Percentiles rank a stretch among this genome's conserved stretches.
Conservation (phyloP, 805 yeast species). For the Cyberlindnera japonica region DNA sequence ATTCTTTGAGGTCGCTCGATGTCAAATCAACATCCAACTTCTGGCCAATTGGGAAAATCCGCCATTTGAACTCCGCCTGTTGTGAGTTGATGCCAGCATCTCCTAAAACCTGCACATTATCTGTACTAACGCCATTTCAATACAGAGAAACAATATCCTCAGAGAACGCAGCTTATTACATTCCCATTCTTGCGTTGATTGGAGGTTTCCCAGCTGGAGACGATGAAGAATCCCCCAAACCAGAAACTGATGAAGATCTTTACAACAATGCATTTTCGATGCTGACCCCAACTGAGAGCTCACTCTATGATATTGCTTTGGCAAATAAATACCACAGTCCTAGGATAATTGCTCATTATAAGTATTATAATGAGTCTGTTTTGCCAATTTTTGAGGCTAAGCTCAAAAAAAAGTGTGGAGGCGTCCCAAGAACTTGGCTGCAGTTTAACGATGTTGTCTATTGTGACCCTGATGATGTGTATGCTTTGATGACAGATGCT, state of each 20-base stretch:
- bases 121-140: constrained; percentile 1
- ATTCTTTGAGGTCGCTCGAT: background rate
- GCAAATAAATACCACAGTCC: constrained; percentile 50
- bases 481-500: constrained; percentile 62
- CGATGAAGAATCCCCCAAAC: constrained; percentile 7
- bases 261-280: constrained; percentile 16
- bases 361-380: constrained; percentile 40
- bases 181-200: constrained; percentile 8
- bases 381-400: constrained; percentile 26
- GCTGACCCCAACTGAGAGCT: constrained; percentile 19
- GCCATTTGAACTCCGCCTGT: constrained; percentile 25
- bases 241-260: constrained; percentile 20
- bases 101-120: too few relatives aligned
- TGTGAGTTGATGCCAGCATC: constrained; percentile 25
- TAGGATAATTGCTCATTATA: constrained; percentile 59
- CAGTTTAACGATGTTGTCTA: constrained; percentile 49
- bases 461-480: constrained; percentile 69
- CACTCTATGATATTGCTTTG: constrained; percentile 25
- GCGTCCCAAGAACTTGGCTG: constrained; percentile 42
- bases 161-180: constrained; percentile 23
- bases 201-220: constrained; percentile 13
- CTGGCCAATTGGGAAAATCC: constrained; percentile 29
- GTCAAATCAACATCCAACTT: constrained; percentile 22
- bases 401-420: constrained; percentile 22
- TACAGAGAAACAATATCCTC: constrained; percentile 26